Evolutionary conservation across 495 filamentous ascomycete species (phyloP), one percentile per base, ranked within the genome.

Genomic region (Talaromyces stipitatus): DNA sequence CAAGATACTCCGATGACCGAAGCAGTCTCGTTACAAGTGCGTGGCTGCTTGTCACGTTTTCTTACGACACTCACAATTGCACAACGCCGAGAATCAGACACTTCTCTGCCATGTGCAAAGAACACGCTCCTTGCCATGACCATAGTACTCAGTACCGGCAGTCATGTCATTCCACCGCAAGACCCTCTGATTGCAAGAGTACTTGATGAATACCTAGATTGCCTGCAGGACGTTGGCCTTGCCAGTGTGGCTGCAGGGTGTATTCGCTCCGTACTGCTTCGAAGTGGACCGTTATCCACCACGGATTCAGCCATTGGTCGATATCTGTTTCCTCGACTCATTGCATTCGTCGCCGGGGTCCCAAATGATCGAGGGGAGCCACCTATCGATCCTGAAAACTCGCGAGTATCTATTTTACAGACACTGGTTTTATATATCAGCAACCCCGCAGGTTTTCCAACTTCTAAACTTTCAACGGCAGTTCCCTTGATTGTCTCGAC

Each of bases 221-320:
- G 90, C 69, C 76, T 97, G 32, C 88, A 85, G 33, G 90, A 90
- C 60, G 64, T 76, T 32, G 91, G 87, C 79, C 88, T 64, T 11
- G 86, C 89, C 24, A 95, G 88, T 61, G 89, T 96, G 32, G 92
- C 94, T 4, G 85, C 89, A 18, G 88, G 90, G 61, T 97, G 94
- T 69, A 78, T 89, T 52, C 84, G 92, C 43, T 90, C 90, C 3
- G 83, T 98, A 22, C 80, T 98, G 24, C 70, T 95, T 22, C 77
- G 90, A 28, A 77, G 84, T 6, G 77, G 70, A 6, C 71, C 82
- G 0, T 84, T 85, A 46, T 87, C 83, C 6, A 63, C 75, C 6
- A 85, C 87, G 2, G 87, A 94, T 61, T 83, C 90, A 61, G 80
- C 84, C 23, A 82, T 97, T 33, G 77, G 85, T 12, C 79, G 86